phyloP scores from a whole-genome alignment of 495 filamentous ascomycete genomes.

The Hypoxylon rickii region DNA sequence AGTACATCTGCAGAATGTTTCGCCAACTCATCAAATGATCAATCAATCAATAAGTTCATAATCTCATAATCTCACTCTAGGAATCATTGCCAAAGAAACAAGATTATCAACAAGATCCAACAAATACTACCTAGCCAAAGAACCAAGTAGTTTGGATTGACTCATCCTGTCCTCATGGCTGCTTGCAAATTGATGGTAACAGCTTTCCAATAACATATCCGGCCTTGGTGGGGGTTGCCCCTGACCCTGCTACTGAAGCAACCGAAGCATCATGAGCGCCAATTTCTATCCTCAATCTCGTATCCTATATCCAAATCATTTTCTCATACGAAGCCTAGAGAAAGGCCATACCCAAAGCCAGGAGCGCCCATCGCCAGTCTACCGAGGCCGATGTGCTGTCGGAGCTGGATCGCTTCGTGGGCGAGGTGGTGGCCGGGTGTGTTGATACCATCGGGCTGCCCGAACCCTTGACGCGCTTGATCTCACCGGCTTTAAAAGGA shows the following conservation, averaged over 20 bases:
- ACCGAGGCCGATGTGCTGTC: background rate
- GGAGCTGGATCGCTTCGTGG: constrained; percentile 16
- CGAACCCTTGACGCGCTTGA: constrained; percentile 43
- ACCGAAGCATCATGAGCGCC: constrained; percentile 17
- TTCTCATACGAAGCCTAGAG: constrained; percentile 14
- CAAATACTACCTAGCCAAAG: too few relatives aligned
- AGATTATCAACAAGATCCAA: too few relatives aligned
- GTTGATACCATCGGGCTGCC: constrained; percentile 21
- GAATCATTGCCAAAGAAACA: too few relatives aligned
- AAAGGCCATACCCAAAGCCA: constrained; percentile 1
- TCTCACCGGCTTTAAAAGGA: constrained; percentile 48
- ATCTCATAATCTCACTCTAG: too few relatives aligned
- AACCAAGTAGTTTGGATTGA: too few relatives aligned
- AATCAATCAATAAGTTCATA: too few relatives aligned
- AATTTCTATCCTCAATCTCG: constrained; percentile 11
- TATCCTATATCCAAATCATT: constrained; percentile 6
- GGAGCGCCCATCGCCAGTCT: constrained; percentile 8
- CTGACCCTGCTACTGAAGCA: too few relatives aligned
- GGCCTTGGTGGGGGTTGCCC: too few relatives aligned
- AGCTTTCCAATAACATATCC: too few relatives aligned
- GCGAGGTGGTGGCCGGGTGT: constrained; percentile 7
- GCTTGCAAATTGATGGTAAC: too few relatives aligned
- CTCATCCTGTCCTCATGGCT: too few relatives aligned
- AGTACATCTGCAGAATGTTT: background rate
- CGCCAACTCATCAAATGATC: too few relatives aligned